A percentile compares a stretch with the other conserved stretches of the same genome.
Conservation (phyloP, 305 asterid genomes). For the Fraxinus nigra region DNA sequence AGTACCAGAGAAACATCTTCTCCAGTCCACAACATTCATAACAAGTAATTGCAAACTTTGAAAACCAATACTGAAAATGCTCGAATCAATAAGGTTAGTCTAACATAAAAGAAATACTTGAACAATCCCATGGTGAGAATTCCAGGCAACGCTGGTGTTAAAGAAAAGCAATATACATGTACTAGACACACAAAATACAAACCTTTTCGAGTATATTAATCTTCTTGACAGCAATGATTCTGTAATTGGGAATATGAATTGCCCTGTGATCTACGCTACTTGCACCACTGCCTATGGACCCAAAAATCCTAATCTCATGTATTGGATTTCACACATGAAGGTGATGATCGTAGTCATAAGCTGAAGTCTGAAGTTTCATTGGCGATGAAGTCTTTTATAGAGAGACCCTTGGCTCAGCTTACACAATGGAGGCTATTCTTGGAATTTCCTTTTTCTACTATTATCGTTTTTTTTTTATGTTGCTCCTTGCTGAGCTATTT, state of each 20-base stretch:
- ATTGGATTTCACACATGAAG: too few species aligned
- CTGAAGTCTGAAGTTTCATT: too few species aligned
- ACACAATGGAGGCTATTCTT: too few species aligned
- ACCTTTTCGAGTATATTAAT: conserved; percentile 95
- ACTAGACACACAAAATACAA: background rate
- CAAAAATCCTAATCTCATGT: conserved; percentile 79
- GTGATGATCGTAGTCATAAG: too few species aligned
- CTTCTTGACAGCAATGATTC: conserved; percentile 91
- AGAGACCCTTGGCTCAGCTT: too few species aligned
- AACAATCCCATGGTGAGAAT: background rate
- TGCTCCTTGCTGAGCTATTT: too few species aligned
- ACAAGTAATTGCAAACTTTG: background rate
- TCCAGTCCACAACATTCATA: background rate
- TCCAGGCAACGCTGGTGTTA: background rate
- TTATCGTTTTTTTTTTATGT: too few species aligned
- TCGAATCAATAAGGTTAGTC: too few species aligned
- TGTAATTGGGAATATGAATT: conserved; percentile 85
- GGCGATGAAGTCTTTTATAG: too few species aligned
- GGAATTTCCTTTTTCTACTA: too few species aligned
- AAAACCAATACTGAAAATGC: background rate
- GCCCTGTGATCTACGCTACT: conserved; percentile 98
- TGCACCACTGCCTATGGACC: conserved; percentile 90
- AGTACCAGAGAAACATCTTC: background rate
- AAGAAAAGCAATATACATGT: background rate
- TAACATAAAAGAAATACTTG: background rate